Conservation (phyloP, 1,284 basidiomycete genomes). For the Gomphus bonarii region DNA sequence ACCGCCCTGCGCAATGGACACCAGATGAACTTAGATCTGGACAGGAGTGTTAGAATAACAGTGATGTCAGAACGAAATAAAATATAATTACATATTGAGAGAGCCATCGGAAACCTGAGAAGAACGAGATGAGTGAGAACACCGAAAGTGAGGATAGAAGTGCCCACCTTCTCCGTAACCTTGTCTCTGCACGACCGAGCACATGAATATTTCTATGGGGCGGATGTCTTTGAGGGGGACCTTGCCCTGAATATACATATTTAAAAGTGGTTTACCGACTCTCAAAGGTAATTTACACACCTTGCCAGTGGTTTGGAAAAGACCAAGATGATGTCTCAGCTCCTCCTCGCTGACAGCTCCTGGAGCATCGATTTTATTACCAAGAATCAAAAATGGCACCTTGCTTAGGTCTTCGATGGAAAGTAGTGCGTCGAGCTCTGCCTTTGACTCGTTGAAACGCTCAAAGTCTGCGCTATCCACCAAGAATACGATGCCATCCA, state of each 20-base stretch:
- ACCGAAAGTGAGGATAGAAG: not conserved
- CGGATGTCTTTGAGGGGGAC: constrained; percentile 94
- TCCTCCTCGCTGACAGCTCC: constrained; percentile 98
- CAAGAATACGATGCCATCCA: constrained; percentile 97
- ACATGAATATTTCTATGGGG: constrained; percentile 99
- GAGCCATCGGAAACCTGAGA: constrained; percentile 87
- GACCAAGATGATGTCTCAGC: constrained; percentile 87
- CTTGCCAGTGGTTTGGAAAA: constrained; percentile 99
- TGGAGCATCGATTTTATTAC: constrained; percentile 99
- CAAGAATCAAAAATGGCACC: constrained; percentile 97
- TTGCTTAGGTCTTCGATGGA: constrained; percentile 91
- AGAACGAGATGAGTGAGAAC: constrained; percentile 2
- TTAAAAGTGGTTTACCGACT: not conserved
- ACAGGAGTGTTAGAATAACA: constrained; percentile 1
- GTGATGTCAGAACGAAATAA: not conserved
- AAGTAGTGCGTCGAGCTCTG: constrained; percentile 91
- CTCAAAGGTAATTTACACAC: constrained; percentile 33
- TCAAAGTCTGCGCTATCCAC: constrained; percentile 97
- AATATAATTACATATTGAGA: constrained; percentile 78
- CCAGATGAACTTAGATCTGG: constrained; percentile 22
- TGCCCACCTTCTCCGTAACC: constrained; percentile 89
- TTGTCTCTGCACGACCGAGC: constrained; percentile 98
- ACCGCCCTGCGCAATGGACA: not conserved
- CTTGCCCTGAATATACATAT: constrained; percentile 69
- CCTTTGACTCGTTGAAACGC: constrained; percentile 93